Conservation (phyloP, 2,329 filamentous ascomycete species). For the Rutstroemia sp. region DNA sequence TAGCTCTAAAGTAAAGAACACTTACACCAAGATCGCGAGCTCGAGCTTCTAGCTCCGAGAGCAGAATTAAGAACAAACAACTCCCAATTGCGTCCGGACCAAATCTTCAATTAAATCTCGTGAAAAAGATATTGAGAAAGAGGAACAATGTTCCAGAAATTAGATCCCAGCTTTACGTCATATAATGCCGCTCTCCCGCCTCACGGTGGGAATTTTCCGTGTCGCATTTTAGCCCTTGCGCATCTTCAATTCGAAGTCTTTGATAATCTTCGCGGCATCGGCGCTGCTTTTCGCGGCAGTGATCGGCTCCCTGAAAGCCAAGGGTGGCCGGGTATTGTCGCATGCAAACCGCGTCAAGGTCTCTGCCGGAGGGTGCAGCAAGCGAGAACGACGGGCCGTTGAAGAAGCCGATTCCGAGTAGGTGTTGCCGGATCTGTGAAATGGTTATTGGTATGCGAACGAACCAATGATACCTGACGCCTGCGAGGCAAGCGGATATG, state of each 20-base stretch:
- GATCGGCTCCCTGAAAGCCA: slow-evolving; percentile 3
- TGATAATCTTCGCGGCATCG: neutral
- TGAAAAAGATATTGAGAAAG: too few species aligned
- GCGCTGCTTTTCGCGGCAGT: neutral
- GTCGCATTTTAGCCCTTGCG: neutral
- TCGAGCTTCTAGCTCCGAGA: too few species aligned
- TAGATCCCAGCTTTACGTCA: too few species aligned
- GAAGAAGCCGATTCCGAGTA: neutral
- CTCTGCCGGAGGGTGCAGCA: neutral
- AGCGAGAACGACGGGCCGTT: neutral
- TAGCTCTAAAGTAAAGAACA: too few species aligned
- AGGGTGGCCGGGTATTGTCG: neutral
- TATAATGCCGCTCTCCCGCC: neutral
- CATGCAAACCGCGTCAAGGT: neutral
- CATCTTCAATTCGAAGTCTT: slow-evolving; percentile 4
- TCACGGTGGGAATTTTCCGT: neutral
- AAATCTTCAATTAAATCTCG: too few species aligned
- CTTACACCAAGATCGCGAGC: too few species aligned
- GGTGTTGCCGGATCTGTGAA: neutral
- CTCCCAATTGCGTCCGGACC: too few species aligned
- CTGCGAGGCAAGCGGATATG: neutral
- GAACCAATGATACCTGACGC: neutral
- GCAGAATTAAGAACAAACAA: too few species aligned
- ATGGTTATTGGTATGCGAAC: neutral
- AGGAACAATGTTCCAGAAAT: too few species aligned